Base-by-base conservation (phyloP, 306 rosid species). In the Acacia confusa region DNA sequence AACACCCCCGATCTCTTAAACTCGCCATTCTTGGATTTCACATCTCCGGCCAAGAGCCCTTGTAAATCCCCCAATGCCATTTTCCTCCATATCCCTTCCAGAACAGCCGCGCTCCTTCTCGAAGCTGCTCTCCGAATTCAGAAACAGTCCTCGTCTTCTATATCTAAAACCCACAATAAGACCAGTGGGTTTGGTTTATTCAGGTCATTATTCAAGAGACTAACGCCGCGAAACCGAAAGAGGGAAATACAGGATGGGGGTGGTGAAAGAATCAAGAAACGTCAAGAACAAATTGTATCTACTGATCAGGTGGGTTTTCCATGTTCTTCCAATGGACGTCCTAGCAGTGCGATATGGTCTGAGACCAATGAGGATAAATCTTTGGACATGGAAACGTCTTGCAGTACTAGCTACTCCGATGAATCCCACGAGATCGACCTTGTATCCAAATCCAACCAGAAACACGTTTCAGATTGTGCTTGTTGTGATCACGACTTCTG, bases 101-200 rank as follows among this genome's bases (percentile, higher is more conserved):
- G 89, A 82, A 95, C 97, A 0, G 93, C 99, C 0, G 45, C 97
- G 13, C 83, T 95, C 34, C 98, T 95, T 64, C 92, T 95, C 0
- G 97, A 96, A 83, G 97, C 99, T 27, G 92, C 99, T 64, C 85
- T 91, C 28, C 88, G 92, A 85, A 91, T 96, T 88, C 99, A 92
- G 20, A 95, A 93, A 68, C 92, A 92, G 74, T 81, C 92, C 3
- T 81, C 87, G 0, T 20, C 85, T 34, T 20, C 88, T 0, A 90
- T 85, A 79, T 38, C 83, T 22, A 85, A 85, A 82, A 24, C 82
- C 64, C 92, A 78, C 25, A 75, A 24, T 44, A 88, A 80, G 34
- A 91, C 68, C 60, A 76, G 78, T 9, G 87, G 89, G 0, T 87
- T 91, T 36, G 92, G 91, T 17, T 50, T 92, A 4, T 83, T 96